phyloP scores from a whole-genome alignment of 2,329 filamentous ascomycete species.

The Colletotrichum tropicicola region DNA sequence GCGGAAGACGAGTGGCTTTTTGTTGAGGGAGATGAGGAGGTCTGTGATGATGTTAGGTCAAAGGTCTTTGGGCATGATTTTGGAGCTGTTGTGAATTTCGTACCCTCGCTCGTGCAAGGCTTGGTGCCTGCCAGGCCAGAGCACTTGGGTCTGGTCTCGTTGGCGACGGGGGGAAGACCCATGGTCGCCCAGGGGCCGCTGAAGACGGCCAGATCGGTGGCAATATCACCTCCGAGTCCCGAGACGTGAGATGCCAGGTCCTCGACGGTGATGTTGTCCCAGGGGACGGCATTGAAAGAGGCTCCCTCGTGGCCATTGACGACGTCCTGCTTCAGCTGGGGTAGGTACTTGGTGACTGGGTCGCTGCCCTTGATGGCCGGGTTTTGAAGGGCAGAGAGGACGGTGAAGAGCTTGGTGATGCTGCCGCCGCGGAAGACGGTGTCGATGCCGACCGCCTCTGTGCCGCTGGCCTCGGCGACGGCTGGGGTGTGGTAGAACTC shows the following conservation, averaged over 20 bases:
- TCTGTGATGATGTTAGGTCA: slow-evolving; percentile 17
- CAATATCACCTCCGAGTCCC: slow-evolving; percentile 29
- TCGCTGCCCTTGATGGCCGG: slow-evolving; percentile 37
- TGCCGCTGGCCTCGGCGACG: slow-evolving; percentile 23
- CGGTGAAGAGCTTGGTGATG: slow-evolving; percentile 51
- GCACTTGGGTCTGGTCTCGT: slow-evolving; percentile 26
- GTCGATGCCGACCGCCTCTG: slow-evolving; percentile 43
- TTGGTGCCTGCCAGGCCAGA: slow-evolving; percentile 22
- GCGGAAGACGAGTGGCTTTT: slow-evolving; percentile 28
- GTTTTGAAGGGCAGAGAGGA: slow-evolving; percentile 42
- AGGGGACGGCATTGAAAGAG: slow-evolving; percentile 12
- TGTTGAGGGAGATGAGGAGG: slow-evolving; percentile 29
- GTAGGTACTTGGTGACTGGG: slow-evolving; percentile 39
- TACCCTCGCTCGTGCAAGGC: slow-evolving; percentile 20
- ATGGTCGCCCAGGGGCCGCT: not conserved
- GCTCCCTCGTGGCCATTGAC: not conserved
- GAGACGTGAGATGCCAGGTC: slow-evolving; percentile 31
- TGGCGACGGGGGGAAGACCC: slow-evolving; percentile 23
- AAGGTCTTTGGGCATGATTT: not conserved
- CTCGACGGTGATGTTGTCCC: slow-evolving; percentile 31
- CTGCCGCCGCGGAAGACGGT: slow-evolving; percentile 54
- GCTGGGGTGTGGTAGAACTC: slow-evolving; percentile 51
- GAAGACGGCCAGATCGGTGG: slow-evolving; percentile 24
- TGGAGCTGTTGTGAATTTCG: not conserved
- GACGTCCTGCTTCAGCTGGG: slow-evolving; percentile 4